Base-by-base conservation (phyloP, 805 yeast species). In the Vanderwaltozyma polyspora region DNA sequence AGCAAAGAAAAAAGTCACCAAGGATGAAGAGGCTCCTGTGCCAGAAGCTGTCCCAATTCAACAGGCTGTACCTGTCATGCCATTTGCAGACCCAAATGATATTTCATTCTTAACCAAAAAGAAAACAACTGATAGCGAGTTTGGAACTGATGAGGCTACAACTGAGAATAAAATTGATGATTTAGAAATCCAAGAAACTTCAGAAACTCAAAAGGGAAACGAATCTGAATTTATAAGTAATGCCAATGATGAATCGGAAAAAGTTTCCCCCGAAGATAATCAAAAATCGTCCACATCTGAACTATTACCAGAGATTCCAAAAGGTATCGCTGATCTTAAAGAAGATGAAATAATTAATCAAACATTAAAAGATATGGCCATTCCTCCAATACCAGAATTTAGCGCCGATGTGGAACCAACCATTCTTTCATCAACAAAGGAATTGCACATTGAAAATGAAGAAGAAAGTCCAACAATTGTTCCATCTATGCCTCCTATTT, bases 41-140 rank as follows among this genome's bases (percentile, higher is more conserved):
- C 44, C 35, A n/a, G 43, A 45, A 14, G 21, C 16, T 9, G 16
- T 21, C 13, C 6, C 34, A n/a, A 25, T 48, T 5, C 46, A 49
- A 6, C 52, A 52, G 16, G 67, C 76, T 0, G 55, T 72, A 36
- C 76, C 79, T 3, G 62, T 71, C n/a, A 51, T 74, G 51, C 77
- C 80, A 14, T 62, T 68, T 51, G 68, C 69, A 3, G 59, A 52
- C 26, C 67, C 71, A 7, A 49, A 48, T 22, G 52, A 60, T 2
- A 34, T 59, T 11, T 45, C 60, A 6, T 46, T 49, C 19, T 40
- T 50, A 19, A 42, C 39, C 19, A 51, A 42, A 29, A 41, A 33
- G 16, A 6, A 37, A 3, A 34, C 42, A 13, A 30, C 36, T 10
- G 41, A 48, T 18, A 16, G 17, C 11, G 11, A 16, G 13, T 6